Conservation (phyloP, 2,329 filamentous ascomycete species). For the Claviceps fusiformis region DNA sequence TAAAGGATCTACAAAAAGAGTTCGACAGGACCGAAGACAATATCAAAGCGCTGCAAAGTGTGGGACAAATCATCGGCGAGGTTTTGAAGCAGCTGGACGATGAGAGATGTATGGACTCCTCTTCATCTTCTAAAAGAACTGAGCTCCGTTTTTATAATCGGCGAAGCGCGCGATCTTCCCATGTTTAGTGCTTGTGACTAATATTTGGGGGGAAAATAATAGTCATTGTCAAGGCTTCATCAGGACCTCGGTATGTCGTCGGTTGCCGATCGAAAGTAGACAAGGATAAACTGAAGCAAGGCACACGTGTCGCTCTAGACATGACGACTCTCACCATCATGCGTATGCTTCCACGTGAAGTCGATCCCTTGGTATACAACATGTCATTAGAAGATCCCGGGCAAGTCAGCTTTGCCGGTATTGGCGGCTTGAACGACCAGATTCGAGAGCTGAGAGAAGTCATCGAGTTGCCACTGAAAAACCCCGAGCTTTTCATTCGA, state of each 20-base stretch:
- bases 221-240: constrained; percentile 99
- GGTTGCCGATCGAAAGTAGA: constrained; percentile 98
- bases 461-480: constrained; percentile 95
- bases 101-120: constrained; percentile 66
- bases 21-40: constrained; percentile 97
- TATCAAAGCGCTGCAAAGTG: constrained; percentile 97
- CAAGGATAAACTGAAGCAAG: constrained; percentile 93
- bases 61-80: constrained; percentile 98
- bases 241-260: constrained; percentile 92
- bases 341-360: constrained; percentile 97
- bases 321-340: constrained; percentile 99
- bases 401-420: constrained; percentile 94
- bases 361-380: constrained; percentile 97
- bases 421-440: constrained; percentile 95
- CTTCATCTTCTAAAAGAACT: not conserved
- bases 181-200: not conserved
- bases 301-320: constrained; percentile 90
- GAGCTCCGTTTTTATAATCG: not conserved
- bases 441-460: constrained; percentile 95
- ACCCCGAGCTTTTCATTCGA: constrained; percentile 90
- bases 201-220: constrained; percentile 6
- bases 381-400: constrained; percentile 98
- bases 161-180: not conserved
- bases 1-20: constrained; percentile 88
- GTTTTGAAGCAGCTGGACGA: constrained; percentile 98